Evolutionary conservation across 2,329 filamentous ascomycete genomes (phyloP), one percentile per base, ranked within the genome.

Genomic region (Sporothrix curviconia): DNA sequence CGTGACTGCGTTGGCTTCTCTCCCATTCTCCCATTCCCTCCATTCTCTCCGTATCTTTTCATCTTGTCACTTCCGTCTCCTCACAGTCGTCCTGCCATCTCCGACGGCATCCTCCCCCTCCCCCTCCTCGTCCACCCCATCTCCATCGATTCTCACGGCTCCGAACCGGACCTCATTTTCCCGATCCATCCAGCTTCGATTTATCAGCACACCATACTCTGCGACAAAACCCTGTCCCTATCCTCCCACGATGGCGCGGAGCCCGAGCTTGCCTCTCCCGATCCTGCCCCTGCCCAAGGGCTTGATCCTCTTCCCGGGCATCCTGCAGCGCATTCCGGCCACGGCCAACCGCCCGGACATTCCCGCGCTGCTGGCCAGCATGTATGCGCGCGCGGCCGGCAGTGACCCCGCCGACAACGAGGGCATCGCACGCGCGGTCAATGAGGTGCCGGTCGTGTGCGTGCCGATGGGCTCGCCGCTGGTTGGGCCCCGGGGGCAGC

Each of bases 251-350:
- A 71, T 70, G 69, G 64, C 65, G 43, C 69, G 63, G 47, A 67
- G 70, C 63, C 69, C 76, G 64, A 73, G 75, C 57, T 70, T 73
- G 44, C 74, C 73, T 56, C 72, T 96, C 34, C 89, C 92, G 46
- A 75, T 97, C 65, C 87, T 97, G 64, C 89, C 91, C 37, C 82
- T 97, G 43, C 84, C 90, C 55, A 85, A 86, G 67, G 88, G 87
- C 63, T 82, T 84, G 61, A 88, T 96, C 64, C 83, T 97, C 40
- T 82, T 96, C 9, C 94, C 94, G 4, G 90, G 91, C 61, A 84
- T 92, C 57, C 85, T 92, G 52, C 82, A 95, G 65, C 87, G 92
- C 65, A 88, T 97, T 63, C 85, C 90, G 56, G 86, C 96, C 54
- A 84, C 86, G 40, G 85, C 79, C 37, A 79, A 86, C 71, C 89